These are phyloP conservation scores for Lupinus albus DNA, from an alignment of 306 rosid species.

Conservation along the genomic window DNA sequence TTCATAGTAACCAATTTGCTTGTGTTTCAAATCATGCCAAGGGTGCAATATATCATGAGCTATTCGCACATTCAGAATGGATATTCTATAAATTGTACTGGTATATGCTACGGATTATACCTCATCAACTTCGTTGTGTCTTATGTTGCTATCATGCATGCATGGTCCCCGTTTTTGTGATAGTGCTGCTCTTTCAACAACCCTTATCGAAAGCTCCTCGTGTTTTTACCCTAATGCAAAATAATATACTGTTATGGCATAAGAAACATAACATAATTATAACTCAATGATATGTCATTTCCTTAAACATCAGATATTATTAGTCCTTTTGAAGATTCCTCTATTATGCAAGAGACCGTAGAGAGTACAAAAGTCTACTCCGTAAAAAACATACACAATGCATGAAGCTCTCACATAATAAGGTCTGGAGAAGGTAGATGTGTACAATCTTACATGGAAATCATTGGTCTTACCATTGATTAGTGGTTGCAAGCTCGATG, in stretches of 20 bases:
- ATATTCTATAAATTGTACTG: conserved; percentile 31
- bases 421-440: too few relatives aligned
- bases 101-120: conserved; percentile 51
- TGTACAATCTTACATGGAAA: too few relatives aligned
- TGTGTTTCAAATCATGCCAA: conserved; percentile 6
- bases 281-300: neutral
- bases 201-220: neutral
- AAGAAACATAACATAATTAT: neutral
- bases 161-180: conserved; percentile 39
- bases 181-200: neutral
- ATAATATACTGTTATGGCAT: neutral
- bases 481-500: too few relatives aligned
- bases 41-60: conserved; percentile 6
- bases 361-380: too few relatives aligned
- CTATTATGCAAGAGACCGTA: too few relatives aligned
- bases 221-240: neutral
- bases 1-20: neutral
- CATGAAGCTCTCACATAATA: too few relatives aligned
- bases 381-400: too few relatives aligned
- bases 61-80: conserved; percentile 26
- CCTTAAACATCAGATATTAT: neutral
- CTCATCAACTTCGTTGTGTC: conserved; percentile 35
- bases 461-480: too few relatives aligned
- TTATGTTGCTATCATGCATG: neutral
- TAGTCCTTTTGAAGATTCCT: too few relatives aligned